Evolutionary conservation across 768 basidiomycete species (phyloP).

Genomic region (Podaxis carcinomalis): DNA sequence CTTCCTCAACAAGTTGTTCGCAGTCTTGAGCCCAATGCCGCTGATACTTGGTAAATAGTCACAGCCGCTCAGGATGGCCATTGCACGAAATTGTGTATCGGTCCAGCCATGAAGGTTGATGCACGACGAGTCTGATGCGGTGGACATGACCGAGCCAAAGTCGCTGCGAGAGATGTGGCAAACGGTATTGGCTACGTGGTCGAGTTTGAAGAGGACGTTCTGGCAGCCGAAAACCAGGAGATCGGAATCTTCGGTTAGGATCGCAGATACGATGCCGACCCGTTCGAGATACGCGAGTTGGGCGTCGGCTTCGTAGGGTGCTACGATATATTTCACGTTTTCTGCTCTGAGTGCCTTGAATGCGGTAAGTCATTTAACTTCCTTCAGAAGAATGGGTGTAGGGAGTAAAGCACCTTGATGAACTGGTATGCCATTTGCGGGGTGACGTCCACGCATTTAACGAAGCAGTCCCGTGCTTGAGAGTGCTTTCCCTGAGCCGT

Average conservation of each 20-base stretch:
- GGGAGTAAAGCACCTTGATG: slow-evolving; percentile 70
- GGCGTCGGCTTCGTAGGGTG: slow-evolving; percentile 98
- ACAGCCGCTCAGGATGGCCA: slow-evolving; percentile 92
- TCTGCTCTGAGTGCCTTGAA: slow-evolving; percentile 81
- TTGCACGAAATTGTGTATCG: slow-evolving; percentile 84
- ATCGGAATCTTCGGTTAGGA: slow-evolving; percentile 98
- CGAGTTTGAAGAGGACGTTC: slow-evolving; percentile 91
- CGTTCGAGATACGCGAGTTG: slow-evolving; percentile 92
- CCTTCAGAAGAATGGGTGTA: neutral
- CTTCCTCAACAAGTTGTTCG: slow-evolving; percentile 75
- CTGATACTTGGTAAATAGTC: slow-evolving; percentile 90
- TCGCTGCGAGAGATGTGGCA: slow-evolving; percentile 61
- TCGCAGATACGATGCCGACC: slow-evolving; percentile 76
- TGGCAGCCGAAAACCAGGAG: slow-evolving; percentile 95
- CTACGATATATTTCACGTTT: slow-evolving; percentile 79
- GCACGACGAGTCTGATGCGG: slow-evolving; percentile 44
- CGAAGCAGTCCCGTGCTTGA: slow-evolving; percentile 84
- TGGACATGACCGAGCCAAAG: slow-evolving; percentile 54
- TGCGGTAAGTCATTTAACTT: neutral
- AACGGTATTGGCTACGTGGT: slow-evolving; percentile 60
- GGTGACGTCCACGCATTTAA: slow-evolving; percentile 92
- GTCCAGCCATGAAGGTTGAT: slow-evolving; percentile 88
- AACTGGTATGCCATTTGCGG: slow-evolving; percentile 97
- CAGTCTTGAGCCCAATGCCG: slow-evolving; percentile 93
- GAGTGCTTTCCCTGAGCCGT: slow-evolving; percentile 71